Conservation (phyloP, 176 grass and related monocot genomes). For the Secale cereale region DNA sequence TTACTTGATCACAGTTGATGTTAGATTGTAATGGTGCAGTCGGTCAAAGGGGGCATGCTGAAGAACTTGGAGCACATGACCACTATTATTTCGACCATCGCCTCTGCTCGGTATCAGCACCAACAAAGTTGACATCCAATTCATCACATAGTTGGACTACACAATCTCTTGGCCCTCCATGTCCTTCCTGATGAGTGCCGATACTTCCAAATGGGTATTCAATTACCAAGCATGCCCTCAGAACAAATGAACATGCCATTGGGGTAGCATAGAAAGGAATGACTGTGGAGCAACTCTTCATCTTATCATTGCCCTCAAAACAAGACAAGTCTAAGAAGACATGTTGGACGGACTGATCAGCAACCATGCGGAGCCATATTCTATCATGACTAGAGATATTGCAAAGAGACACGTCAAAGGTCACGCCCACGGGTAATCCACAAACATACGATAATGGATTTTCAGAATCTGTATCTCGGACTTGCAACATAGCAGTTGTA, state of each 20-base stretch:
- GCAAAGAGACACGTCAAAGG: slow-evolving; percentile 57
- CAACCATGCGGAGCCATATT: slow-evolving; percentile 69
- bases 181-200: slow-evolving; percentile 20
- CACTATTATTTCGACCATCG: neutral
- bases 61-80: neutral
- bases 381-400: slow-evolving; percentile 52
- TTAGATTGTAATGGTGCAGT: neutral
- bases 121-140: slow-evolving; percentile 61
- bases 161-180: slow-evolving; percentile 45
- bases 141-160: slow-evolving; percentile 56
- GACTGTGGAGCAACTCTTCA: slow-evolving; percentile 43
- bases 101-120: slow-evolving; percentile 15
- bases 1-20: neutral
- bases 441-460: slow-evolving; percentile 48
- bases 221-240: slow-evolving; percentile 59
- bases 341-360: slow-evolving; percentile 44
- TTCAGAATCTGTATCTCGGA: slow-evolving; percentile 56
- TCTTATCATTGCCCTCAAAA: slow-evolving; percentile 53
- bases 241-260: slow-evolving; percentile 52
- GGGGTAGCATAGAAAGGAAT: slow-evolving; percentile 73
- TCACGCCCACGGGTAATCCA: slow-evolving; percentile 77
- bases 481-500: slow-evolving; percentile 55
- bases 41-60: neutral
- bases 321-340: slow-evolving; percentile 59
- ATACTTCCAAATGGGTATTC: slow-evolving; percentile 54